These are phyloP conservation scores for Cadophora gregata DNA, from an alignment of 2,329 filamentous ascomycete genomes.

Conservation along the genomic window DNA sequence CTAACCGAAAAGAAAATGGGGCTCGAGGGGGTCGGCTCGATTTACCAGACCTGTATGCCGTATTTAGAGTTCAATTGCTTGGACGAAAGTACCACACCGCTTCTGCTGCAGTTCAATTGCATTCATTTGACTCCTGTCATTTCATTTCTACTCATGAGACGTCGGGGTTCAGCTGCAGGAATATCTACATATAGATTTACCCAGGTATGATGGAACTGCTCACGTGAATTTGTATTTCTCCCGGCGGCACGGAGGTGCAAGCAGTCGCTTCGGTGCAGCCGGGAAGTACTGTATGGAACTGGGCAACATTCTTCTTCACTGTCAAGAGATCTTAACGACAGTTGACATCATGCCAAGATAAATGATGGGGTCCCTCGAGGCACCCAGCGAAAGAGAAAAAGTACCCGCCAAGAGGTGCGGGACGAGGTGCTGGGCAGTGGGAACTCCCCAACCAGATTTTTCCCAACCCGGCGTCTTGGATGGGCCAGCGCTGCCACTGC, in stretches of 20 bases:
- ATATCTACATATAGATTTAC: no score
- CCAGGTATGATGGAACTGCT: no score
- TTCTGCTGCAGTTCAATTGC: background rate
- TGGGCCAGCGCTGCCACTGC: background rate
- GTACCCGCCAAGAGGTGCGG: background rate
- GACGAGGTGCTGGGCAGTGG: background rate
- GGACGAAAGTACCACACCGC: background rate
- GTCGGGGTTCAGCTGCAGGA: no score
- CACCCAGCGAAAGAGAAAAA: background rate
- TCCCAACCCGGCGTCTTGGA: background rate
- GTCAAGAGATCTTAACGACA: background rate
- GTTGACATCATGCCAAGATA: background rate
- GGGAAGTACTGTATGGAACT: background rate
- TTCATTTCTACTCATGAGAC: background rate
- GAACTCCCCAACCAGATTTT: constrained; percentile 10
- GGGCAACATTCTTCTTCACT: background rate
- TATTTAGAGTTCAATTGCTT: background rate
- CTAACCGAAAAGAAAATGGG: constrained; percentile 8
- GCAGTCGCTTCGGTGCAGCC: background rate
- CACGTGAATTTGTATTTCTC: no score
- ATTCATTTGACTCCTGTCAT: background rate
- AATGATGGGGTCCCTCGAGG: background rate
- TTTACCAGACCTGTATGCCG: background rate
- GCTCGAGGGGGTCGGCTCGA: background rate
- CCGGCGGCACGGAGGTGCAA: no score